Conservation (phyloP, 495 filamentous ascomycete genomes). For the Aspergillus sclerotioniger region DNA sequence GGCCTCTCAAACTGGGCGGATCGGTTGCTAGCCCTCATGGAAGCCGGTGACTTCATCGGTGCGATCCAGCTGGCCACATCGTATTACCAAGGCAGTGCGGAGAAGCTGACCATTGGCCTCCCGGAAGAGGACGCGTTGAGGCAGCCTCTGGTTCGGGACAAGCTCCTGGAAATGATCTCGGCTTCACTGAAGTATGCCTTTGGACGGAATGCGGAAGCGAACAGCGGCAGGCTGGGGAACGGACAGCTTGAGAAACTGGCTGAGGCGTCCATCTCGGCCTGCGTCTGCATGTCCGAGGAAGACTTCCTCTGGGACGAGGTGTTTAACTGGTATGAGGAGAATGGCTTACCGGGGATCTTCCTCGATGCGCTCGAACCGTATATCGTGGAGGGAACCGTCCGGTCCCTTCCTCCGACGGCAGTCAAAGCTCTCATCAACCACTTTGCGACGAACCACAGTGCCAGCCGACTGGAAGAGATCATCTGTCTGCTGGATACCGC, state of each 20-base stretch:
- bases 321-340: slow-evolving; percentile 85
- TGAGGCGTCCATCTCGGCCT: slow-evolving; percentile 77
- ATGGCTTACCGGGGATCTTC: slow-evolving; percentile 68
- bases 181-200: slow-evolving; percentile 92
- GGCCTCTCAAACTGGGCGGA: slow-evolving; percentile 98
- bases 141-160: slow-evolving; percentile 82
- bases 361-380: slow-evolving; percentile 83
- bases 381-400: slow-evolving; percentile 75
- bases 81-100: slow-evolving; percentile 84
- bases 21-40: slow-evolving; percentile 90
- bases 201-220: slow-evolving; percentile 53
- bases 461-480: slow-evolving; percentile 84
- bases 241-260: slow-evolving; percentile 74
- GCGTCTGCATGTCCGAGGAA: slow-evolving; percentile 67
- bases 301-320: slow-evolving; percentile 90
- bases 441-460: slow-evolving; percentile 68
- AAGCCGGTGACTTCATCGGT: slow-evolving; percentile 87
- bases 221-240: slow-evolving; percentile 47
- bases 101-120: slow-evolving; percentile 89
- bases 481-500: slow-evolving; percentile 87
- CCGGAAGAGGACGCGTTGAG: slow-evolving; percentile 77
- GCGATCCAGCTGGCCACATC: slow-evolving; percentile 87
- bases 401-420: slow-evolving; percentile 72
- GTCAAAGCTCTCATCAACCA: slow-evolving; percentile 82
- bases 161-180: slow-evolving; percentile 88